Percentiles rank a stretch among this genome's conserved stretches.
phyloP scores from a whole-genome alignment of 371 early-diverging fungal species.

The Parasitella parasitica region DNA sequence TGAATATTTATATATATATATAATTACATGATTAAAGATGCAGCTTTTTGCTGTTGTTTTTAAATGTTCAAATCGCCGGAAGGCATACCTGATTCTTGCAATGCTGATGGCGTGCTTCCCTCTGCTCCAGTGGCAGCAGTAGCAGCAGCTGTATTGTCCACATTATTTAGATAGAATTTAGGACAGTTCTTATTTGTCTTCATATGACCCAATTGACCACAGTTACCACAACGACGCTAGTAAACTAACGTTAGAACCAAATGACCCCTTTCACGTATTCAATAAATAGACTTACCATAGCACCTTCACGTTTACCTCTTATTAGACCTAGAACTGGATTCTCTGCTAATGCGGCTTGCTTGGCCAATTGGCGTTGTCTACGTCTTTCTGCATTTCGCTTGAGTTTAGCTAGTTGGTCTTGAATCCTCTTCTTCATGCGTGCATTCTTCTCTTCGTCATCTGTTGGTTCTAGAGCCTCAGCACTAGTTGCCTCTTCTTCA shows the following conservation, averaged over 20 bases:
- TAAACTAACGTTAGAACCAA: neutral
- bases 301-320: constrained; percentile 57
- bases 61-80: neutral
- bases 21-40: neutral
- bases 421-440: constrained; percentile 60
- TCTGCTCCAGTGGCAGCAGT: neutral
- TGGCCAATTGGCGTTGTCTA: constrained; percentile 46
- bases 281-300: constrained; percentile 32
- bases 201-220: constrained; percentile 86
- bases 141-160: neutral
- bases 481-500: constrained; percentile 64
- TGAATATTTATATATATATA: neutral
- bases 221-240: constrained; percentile 79
- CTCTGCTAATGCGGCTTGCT: constrained; percentile 52
- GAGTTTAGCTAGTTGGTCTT: constrained; percentile 62
- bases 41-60: neutral
- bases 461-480: constrained; percentile 57
- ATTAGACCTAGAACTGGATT: constrained; percentile 57
- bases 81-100: constrained; percentile 6
- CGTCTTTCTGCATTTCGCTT: constrained; percentile 67
- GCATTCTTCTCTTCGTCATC: constrained; percentile 66
- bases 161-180: constrained; percentile 53
- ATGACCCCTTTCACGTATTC: neutral
- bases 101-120: neutral
- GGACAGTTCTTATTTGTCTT: constrained; percentile 88